A percentile compares a stretch with the other conserved stretches of the same genome.
These are phyloP conservation scores for Neonectria magnoliae DNA, from an alignment of 2,329 filamentous ascomycete species.

Conservation along the genomic window DNA sequence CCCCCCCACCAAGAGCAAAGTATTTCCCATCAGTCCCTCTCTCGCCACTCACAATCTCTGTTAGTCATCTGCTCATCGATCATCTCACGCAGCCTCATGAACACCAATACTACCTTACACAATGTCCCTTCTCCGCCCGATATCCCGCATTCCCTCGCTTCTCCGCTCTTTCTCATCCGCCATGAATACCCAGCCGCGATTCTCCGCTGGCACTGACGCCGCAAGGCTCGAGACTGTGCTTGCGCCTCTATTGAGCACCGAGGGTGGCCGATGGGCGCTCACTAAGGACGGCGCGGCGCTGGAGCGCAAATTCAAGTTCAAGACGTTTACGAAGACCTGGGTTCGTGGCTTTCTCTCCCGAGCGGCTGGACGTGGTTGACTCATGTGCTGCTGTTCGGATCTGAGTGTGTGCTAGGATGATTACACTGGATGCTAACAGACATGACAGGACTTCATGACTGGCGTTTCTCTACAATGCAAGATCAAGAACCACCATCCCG, in stretches of 20 bases:
- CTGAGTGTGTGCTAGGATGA: not conserved
- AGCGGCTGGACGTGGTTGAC: not conserved
- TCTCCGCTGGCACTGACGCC: constrained; percentile 59
- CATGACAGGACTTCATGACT: constrained; percentile 79
- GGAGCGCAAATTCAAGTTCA: constrained; percentile 70
- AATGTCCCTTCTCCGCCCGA: constrained; percentile 29
- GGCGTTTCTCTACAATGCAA: constrained; percentile 74
- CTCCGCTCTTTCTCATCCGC: constrained; percentile 30
- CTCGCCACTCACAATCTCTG: not conserved
- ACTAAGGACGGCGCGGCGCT: constrained; percentile 62
- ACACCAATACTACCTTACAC: constrained; percentile 3
- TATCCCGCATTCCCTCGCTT: constrained; percentile 21
- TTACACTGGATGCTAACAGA: constrained; percentile 7
- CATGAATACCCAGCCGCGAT: constrained; percentile 47
- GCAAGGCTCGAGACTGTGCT: constrained; percentile 48
- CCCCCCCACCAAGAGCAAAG: not conserved
- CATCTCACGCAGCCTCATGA: constrained; percentile 9
- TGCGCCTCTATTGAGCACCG: constrained; percentile 53
- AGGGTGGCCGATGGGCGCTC: constrained; percentile 60
- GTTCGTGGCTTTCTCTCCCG: constrained; percentile 50
- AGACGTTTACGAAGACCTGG: constrained; percentile 73
- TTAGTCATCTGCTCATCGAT: constrained; percentile 19
- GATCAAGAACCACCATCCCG: constrained; percentile 75
- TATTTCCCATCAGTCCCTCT: not conserved
- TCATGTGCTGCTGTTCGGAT: not conserved